phyloP scores from a whole-genome alignment of 2,329 filamentous ascomycete species.

The Lecanicillium sp. region DNA sequence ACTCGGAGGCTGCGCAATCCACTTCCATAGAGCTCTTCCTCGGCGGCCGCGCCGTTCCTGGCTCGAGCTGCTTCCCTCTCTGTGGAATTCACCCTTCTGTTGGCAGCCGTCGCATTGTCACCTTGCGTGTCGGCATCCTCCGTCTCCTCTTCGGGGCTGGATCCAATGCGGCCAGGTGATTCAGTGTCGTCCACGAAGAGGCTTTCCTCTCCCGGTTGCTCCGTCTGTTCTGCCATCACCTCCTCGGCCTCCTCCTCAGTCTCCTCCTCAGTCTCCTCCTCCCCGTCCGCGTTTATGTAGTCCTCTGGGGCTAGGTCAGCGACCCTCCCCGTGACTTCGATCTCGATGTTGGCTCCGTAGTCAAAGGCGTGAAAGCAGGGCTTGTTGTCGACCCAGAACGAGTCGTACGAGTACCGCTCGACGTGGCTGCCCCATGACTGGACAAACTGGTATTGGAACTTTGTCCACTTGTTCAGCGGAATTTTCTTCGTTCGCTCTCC shows the following conservation, averaged over 20 bases:
- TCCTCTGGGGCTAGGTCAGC: neutral
- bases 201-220: neutral
- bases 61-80: neutral
- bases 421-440: neutral
- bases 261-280: conserved; percentile 1
- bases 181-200: neutral
- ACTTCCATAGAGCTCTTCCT: conserved; percentile 8
- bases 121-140: neutral
- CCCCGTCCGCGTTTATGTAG: neutral
- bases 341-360: conserved; percentile 7
- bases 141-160: neutral
- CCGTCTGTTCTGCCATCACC: neutral
- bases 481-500: conserved; percentile 1
- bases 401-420: neutral
- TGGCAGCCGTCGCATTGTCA: neutral
- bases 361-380: conserved; percentile 7
- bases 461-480: neutral
- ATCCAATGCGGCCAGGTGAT: neutral
- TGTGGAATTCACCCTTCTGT: neutral
- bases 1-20: neutral
- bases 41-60: neutral
- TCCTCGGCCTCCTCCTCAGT: neutral
- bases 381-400: conserved; percentile 2
- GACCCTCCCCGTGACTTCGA: conserved; percentile 1
- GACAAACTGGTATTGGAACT: conserved; percentile 3